These are phyloP conservation scores for Myxozyma vanderwaltii DNA, from an alignment of 805 yeast species.

Conservation along the genomic window DNA sequence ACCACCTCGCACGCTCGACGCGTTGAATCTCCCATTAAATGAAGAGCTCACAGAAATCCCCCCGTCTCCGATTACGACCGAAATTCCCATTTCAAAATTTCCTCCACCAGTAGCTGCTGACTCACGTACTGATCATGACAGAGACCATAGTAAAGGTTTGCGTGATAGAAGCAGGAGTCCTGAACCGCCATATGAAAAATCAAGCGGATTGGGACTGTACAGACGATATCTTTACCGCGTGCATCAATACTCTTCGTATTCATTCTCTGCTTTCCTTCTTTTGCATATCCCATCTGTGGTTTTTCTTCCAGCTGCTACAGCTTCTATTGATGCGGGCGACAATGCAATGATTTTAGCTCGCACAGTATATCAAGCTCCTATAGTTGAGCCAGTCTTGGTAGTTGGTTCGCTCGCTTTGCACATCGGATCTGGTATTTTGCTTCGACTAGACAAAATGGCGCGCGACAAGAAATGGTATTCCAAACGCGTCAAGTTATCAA, in stretches of 20 bases:
- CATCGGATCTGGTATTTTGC: slow-evolving; percentile 53
- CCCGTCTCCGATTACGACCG: slow-evolving; percentile 19
- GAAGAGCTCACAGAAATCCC: slow-evolving; percentile 12
- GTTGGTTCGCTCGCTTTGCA: slow-evolving; percentile 54
- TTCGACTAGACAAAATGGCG: slow-evolving; percentile 39
- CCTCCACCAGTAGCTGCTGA: too few relatives aligned
- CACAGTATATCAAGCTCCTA: slow-evolving; percentile 58
- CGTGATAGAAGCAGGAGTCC: neutral
- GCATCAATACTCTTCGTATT: slow-evolving; percentile 65
- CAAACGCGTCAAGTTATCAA: slow-evolving; percentile 45
- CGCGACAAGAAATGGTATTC: slow-evolving; percentile 37
- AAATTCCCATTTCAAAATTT: too few relatives aligned
- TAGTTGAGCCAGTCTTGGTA: slow-evolving; percentile 53
- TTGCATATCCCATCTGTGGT: slow-evolving; percentile 61
- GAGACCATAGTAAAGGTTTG: too few relatives aligned
- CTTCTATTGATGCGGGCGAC: slow-evolving; percentile 46
- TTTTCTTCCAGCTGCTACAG: slow-evolving; percentile 52
- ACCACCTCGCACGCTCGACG: neutral
- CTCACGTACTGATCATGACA: neutral
- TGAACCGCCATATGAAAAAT: neutral
- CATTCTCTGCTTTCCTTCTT: slow-evolving; percentile 58
- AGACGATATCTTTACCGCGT: slow-evolving; percentile 27
- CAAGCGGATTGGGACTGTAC: slow-evolving; percentile 7
- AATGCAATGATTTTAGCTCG: slow-evolving; percentile 64
- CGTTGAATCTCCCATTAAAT: slow-evolving; percentile 9